Percentiles rank a stretch among this genome's conserved stretches.
Evolutionary conservation across 129 eudicot genomes (phyloP).

Genomic region (Calendula officinalis): DNA sequence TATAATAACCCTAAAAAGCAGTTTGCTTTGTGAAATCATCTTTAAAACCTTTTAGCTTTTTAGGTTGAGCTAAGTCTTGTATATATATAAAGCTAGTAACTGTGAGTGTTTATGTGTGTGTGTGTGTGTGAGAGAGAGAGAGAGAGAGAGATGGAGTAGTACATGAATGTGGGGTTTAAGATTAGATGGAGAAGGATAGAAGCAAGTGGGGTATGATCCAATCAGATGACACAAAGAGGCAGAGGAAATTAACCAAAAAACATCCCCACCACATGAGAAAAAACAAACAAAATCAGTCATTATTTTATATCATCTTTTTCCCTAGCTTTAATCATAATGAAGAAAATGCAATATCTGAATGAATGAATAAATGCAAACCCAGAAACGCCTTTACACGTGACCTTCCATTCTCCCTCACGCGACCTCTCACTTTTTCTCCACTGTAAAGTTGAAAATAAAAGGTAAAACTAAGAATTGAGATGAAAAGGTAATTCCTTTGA

Average conservation of each 20-base stretch:
- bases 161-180: constrained; percentile 40
- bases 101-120: constrained; percentile 16
- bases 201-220: constrained; percentile 37
- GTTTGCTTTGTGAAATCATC: constrained; percentile 40
- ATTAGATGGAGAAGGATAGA: constrained; percentile 43
- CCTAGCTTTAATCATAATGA: constrained; percentile 35
- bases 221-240: constrained; percentile 35
- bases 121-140: not conserved
- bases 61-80: constrained; percentile 60
- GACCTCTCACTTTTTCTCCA: constrained; percentile 31
- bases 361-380: constrained; percentile 28
- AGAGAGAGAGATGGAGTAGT: not conserved
- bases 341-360: constrained; percentile 33
- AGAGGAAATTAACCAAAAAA: constrained; percentile 42
- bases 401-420: constrained; percentile 41
- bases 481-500: constrained; percentile 42
- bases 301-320: constrained; percentile 29
- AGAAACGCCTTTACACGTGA: constrained; percentile 39
- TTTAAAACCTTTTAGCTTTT: constrained; percentile 52
- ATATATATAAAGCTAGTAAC: constrained; percentile 36
- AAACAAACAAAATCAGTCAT: constrained; percentile 41
- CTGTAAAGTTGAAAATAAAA: constrained; percentile 35
- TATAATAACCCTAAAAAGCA: constrained; percentile 32
- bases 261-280: constrained; percentile 45
- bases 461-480: constrained; percentile 30